A percentile compares a stretch with the other conserved stretches of the same genome.
Conservation (phyloP, 192 early-diverging fungal species). For the Cladochytrium replicatum region DNA sequence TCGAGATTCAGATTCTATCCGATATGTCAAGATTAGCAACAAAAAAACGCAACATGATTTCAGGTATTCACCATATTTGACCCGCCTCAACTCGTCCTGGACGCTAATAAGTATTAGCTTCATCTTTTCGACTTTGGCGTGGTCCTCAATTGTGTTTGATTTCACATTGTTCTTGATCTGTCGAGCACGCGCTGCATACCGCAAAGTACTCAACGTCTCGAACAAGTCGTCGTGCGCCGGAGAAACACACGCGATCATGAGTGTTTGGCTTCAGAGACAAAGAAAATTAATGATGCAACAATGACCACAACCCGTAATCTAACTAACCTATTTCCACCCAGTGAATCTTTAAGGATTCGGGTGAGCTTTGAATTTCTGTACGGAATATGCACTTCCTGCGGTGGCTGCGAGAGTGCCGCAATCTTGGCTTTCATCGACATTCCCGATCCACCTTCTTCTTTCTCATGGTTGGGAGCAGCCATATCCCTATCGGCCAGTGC, state of each 20-base stretch:
- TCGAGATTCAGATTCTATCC: neutral
- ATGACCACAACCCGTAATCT: neutral
- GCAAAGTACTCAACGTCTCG: slow-evolving; percentile 79
- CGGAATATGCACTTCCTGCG: slow-evolving; percentile 41
- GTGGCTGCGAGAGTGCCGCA: too few species aligned
- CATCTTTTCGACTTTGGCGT: neutral
- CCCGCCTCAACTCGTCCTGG: slow-evolving; percentile 1
- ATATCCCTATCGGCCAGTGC: slow-evolving; percentile 57
- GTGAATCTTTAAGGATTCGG: slow-evolving; percentile 73
- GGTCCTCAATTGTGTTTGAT: neutral
- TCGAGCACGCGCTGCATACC: slow-evolving; percentile 77
- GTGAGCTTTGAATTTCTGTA: slow-evolving; percentile 94
- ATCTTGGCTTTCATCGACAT: too few species aligned
- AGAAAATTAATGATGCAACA: neutral
- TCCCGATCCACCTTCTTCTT: too few species aligned
- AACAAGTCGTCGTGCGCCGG: slow-evolving; percentile 64
- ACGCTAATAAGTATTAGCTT: neutral
- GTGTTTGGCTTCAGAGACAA: slow-evolving; percentile 44
- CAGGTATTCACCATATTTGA: neutral
- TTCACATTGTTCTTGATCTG: slow-evolving; percentile 68
- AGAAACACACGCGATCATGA: slow-evolving; percentile 90
- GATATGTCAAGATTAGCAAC: neutral
- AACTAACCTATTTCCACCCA: slow-evolving; percentile 74
- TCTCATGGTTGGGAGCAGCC: too few species aligned
- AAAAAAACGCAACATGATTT: neutral